Base-by-base conservation (phyloP, 345 rosid species). In the Camelina laxa region DNA sequence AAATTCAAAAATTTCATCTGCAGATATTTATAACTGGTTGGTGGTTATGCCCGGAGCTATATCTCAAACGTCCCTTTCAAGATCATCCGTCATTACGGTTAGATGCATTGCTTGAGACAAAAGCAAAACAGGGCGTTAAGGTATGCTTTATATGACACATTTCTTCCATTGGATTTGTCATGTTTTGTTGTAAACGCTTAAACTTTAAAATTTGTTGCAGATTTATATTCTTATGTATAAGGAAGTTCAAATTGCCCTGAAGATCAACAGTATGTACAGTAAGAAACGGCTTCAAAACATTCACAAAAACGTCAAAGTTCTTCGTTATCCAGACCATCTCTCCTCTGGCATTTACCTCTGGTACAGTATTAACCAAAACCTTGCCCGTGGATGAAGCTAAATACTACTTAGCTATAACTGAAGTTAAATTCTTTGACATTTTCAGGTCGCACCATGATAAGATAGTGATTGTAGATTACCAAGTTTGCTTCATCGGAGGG, bases 41-140 rank as follows among this genome's bases (percentile, higher is more conserved):
- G 98, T 94, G 98, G 98, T 87, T 94, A 75, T 94, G 97, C 77
- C 96, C 98, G 2, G 97, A 94, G 79, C 80, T 91, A 69, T 91
- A 87, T 79, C 87, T 94, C 59, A 87, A 91, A 81, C 91, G 98
- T n/a, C 97, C 98, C 33, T 94, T 91, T 55, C 47, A 82, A 63
- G 82, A 78, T 61, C 80, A 88, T 68, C 65, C 89, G 47, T 76
- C 84, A 31, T 82, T 89, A 41, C 76, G 91, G 74, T 93, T 91
- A 42, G 97, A 94, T 82, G 82, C 87, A 21, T 81, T 94, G 77
- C 80, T 94, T 0, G 95, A 88, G 85, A 86, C 83, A 14, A 94
- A 91, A 80, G 98, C 98, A 60, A 91, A 85, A 77, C 81, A 90
- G 72, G 98, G 98, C 44, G 91, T 91, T 75, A 90, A 93, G 91